These are phyloP conservation scores for Isabelozyma heimii DNA, from an alignment of 805 yeast genomes.

Conservation along the genomic window DNA sequence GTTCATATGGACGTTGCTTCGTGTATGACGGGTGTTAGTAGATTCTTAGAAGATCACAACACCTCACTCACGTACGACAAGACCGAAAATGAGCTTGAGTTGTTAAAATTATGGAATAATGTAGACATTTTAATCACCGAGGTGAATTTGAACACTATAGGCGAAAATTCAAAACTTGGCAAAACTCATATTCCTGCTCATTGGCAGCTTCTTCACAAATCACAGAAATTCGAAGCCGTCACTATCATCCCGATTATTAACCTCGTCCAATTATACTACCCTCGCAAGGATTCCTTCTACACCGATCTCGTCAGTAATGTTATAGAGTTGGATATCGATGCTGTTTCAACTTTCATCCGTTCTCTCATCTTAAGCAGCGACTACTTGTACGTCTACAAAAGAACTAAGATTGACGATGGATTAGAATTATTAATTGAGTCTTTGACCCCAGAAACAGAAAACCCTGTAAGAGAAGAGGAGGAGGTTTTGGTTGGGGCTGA, in stretches of 20 bases:
- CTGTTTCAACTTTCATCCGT: conserved; percentile 11
- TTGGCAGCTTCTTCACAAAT: conserved; percentile 20
- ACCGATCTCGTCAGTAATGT: not conserved
- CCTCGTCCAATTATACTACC: conserved; percentile 5
- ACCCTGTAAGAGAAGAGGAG: not conserved
- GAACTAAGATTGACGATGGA: conserved; percentile 12
- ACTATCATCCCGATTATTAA: conserved; percentile 12
- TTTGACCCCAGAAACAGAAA: not conserved
- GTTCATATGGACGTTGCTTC: conserved; percentile 79
- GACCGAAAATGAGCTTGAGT: conserved; percentile 51
- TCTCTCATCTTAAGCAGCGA: conserved; percentile 18
- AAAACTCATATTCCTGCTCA: conserved; percentile 8
- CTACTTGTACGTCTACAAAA: conserved; percentile 27
- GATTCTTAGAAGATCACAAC: conserved; percentile 62
- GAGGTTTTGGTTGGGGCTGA: conserved; percentile 4
- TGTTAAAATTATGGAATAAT: conserved; percentile 31
- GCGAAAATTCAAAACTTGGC: not conserved
- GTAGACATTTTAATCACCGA: conserved; percentile 29
- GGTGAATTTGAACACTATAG: conserved; percentile 10
- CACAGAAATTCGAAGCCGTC: conserved; percentile 18
- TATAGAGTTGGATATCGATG: conserved; percentile 1
- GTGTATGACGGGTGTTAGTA: conserved; percentile 84
- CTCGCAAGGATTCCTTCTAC: conserved; percentile 2
- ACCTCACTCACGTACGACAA: conserved; percentile 59
- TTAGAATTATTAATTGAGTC: conserved; percentile 5